phyloP scores from a whole-genome alignment of 495 filamentous ascomycete species.

The Chaetomium fimeti region DNA sequence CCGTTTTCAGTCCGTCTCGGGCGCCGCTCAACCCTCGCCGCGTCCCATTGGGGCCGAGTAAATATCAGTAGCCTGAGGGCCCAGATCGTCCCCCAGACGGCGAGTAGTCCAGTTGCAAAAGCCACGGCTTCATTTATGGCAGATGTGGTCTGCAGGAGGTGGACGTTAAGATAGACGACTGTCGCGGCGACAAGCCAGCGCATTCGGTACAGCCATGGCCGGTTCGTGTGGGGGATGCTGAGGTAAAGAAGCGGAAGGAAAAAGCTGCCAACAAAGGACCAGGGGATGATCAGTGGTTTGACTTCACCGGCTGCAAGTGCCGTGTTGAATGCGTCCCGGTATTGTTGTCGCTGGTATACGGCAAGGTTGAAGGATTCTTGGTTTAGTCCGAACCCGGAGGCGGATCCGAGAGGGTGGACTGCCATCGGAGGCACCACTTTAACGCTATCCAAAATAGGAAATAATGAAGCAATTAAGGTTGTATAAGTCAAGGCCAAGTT shows the following conservation, averaged over 20 bases:
- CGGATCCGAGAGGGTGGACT: background rate
- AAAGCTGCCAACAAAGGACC: slow-evolving; percentile 47
- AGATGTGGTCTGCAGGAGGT: slow-evolving; percentile 50
- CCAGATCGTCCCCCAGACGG: slow-evolving; percentile 68
- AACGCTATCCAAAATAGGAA: background rate
- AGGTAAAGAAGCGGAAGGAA: slow-evolving; percentile 58
- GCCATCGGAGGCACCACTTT: slow-evolving; percentile 8
- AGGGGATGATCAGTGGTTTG: slow-evolving; percentile 57
- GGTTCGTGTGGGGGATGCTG: slow-evolving; percentile 55
- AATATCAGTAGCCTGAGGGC: slow-evolving; percentile 59
- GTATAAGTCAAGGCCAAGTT: background rate
- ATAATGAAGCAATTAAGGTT: background rate
- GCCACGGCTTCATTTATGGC: slow-evolving; percentile 58
- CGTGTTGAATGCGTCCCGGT: slow-evolving; percentile 17
- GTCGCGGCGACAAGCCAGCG: slow-evolving; percentile 55
- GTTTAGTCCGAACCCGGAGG: slow-evolving; percentile 6
- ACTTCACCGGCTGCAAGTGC: slow-evolving; percentile 37
- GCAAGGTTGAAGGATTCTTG: slow-evolving; percentile 18
- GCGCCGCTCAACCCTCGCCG: slow-evolving; percentile 61
- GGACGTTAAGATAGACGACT: slow-evolving; percentile 38
- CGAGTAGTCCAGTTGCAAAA: slow-evolving; percentile 66
- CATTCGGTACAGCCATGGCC: slow-evolving; percentile 46
- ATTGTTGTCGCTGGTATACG: slow-evolving; percentile 17
- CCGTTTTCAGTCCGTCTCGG: slow-evolving; percentile 8
- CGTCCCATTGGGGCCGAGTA: slow-evolving; percentile 63